These are phyloP conservation scores for Teunomyces funiuensis DNA, from an alignment of 805 yeast genomes.

Conservation along the genomic window DNA sequence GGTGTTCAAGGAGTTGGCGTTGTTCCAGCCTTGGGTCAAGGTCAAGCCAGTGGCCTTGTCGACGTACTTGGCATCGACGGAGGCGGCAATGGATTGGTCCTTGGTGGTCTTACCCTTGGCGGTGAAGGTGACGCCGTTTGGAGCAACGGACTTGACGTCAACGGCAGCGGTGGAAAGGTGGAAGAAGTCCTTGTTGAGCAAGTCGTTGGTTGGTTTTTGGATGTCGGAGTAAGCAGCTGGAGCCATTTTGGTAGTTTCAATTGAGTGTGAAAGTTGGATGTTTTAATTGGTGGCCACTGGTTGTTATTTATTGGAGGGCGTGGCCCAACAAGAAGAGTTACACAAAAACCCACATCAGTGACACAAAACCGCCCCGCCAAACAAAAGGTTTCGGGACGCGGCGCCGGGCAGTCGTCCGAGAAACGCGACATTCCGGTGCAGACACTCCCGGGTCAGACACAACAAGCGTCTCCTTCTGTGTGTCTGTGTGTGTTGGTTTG, in stretches of 20 bases:
- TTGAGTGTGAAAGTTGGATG: slow-evolving; percentile 6
- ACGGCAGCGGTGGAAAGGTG: slow-evolving; percentile 85
- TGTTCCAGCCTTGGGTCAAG: slow-evolving; percentile 97
- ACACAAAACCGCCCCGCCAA: slow-evolving; percentile 1
- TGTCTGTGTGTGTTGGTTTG: too few species aligned
- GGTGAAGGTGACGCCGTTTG: slow-evolving; percentile 93
- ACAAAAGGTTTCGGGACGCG: too few species aligned
- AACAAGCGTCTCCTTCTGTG: too few species aligned
- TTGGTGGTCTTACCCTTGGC: slow-evolving; percentile 86
- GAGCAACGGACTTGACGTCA: slow-evolving; percentile 89
- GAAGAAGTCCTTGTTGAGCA: slow-evolving; percentile 89
- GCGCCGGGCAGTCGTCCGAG: too few species aligned
- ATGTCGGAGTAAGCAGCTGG: slow-evolving; percentile 93
- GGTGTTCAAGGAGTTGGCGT: slow-evolving; percentile 87
- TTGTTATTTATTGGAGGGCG: slow-evolving; percentile 6
- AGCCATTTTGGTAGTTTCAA: slow-evolving; percentile 25
- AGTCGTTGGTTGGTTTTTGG: slow-evolving; percentile 87
- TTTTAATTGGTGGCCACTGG: slow-evolving; percentile 2
- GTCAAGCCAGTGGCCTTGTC: slow-evolving; percentile 93
- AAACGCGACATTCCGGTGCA: too few species aligned
- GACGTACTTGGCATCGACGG: slow-evolving; percentile 85
- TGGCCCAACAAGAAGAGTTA: slow-evolving; percentile 6
- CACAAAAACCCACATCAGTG: background rate
- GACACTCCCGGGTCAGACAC: too few species aligned
- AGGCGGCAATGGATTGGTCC: slow-evolving; percentile 81